Evolutionary conservation across 192 early-diverging fungal genomes (phyloP).

Genomic region (Linnemannia zychae): DNA sequence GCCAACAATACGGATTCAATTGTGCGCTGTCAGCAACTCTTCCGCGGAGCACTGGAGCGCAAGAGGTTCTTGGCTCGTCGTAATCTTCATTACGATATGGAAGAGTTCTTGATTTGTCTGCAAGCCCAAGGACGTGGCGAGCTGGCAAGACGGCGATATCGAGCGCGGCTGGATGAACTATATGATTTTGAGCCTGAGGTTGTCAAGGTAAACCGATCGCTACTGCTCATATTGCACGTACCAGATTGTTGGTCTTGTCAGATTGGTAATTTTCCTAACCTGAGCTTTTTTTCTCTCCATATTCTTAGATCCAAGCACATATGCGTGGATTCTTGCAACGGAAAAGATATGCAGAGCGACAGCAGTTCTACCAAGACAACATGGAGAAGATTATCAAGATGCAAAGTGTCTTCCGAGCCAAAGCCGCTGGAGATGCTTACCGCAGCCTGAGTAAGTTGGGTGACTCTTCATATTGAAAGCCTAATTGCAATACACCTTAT

Average conservation of each 20-base stretch:
- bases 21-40: conserved; percentile 35
- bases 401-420: conserved; percentile 76
- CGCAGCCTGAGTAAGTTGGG: conserved; percentile 69
- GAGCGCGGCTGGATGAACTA: conserved; percentile 65
- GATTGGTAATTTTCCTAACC: too few relatives aligned
- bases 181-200: conserved; percentile 68
- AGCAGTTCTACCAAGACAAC: conserved; percentile 73
- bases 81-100: conserved; percentile 39
- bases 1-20: conserved; percentile 43
- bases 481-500: too few relatives aligned
- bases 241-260: too few relatives aligned
- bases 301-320: conserved; percentile 72
- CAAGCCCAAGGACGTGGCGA: conserved; percentile 72
- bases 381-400: conserved; percentile 84
- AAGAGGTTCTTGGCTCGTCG: conserved; percentile 43
- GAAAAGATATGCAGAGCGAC: conserved; percentile 67
- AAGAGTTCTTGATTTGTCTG: conserved; percentile 53
- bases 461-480: neutral
- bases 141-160: conserved; percentile 64
- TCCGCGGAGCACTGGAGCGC: conserved; percentile 44
- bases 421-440: conserved; percentile 77
- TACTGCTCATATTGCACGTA: neutral
- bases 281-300: too few relatives aligned
- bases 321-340: conserved; percentile 75
- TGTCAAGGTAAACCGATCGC: conserved; percentile 29